Percentiles rank a stretch among this genome's conserved stretches.
phyloP scores from a whole-genome alignment of 2,329 filamentous ascomycete species.

The Neonectria ditissima region DNA sequence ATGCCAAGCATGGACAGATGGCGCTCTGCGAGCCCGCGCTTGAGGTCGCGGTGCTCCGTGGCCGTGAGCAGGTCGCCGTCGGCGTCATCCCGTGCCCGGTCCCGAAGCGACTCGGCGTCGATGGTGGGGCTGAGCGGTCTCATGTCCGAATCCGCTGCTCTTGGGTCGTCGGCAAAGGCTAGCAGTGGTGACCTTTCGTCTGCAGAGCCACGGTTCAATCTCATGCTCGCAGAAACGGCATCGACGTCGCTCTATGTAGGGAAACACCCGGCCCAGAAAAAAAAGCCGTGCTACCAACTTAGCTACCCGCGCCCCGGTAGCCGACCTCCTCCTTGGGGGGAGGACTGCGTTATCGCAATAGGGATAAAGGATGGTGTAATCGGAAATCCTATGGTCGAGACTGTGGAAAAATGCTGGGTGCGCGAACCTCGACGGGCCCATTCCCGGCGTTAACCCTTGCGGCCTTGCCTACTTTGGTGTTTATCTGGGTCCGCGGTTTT shows the following conservation, averaged over 20 bases:
- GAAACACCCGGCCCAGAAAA: not conserved
- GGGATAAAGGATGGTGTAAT: slow-evolving; percentile 20
- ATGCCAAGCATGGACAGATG: slow-evolving; percentile 66
- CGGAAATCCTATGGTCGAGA: slow-evolving; percentile 6
- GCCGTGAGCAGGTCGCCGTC: slow-evolving; percentile 40
- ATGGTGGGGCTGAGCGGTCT: slow-evolving; percentile 17
- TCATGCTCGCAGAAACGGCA: slow-evolving; percentile 6
- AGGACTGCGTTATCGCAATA: slow-evolving; percentile 25
- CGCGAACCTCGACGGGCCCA: slow-evolving; percentile 8
- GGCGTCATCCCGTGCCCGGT: slow-evolving; percentile 3
- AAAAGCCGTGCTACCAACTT: slow-evolving; percentile 13
- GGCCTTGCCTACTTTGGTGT: slow-evolving; percentile 15
- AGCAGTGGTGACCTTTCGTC: slow-evolving; percentile 21
- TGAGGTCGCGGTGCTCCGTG: slow-evolving; percentile 38
- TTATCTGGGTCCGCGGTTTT: slow-evolving; percentile 6
- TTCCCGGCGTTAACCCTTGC: slow-evolving; percentile 6
- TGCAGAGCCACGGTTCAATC: slow-evolving; percentile 8
- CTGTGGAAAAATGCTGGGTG: not conserved
- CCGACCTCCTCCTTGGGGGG: slow-evolving; percentile 22
- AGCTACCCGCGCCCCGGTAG: too few species aligned
- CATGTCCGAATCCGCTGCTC: slow-evolving; percentile 13
- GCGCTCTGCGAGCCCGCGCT: slow-evolving; percentile 43
- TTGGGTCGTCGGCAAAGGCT: slow-evolving; percentile 16
- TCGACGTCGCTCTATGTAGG: not conserved
- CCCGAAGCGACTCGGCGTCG: slow-evolving; percentile 1